phyloP scores from a whole-genome alignment of 345 rosid genomes.

The Dipteronia dyeriana region DNA sequence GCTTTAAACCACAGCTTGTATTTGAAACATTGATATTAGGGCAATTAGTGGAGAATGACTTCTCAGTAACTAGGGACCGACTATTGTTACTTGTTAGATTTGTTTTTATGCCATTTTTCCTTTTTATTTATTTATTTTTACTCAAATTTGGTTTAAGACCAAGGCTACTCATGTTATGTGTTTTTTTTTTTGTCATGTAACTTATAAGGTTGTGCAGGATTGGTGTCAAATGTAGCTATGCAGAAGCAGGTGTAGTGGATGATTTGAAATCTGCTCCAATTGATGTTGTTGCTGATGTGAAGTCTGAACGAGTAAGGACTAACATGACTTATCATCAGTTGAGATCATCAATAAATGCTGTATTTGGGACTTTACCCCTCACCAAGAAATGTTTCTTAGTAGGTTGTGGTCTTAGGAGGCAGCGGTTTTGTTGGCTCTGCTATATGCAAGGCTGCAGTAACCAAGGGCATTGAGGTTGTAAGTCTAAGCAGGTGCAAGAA shows the following conservation, averaged over 20 bases:
- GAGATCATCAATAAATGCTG: not conserved
- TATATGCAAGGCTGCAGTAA: conserved; percentile 88
- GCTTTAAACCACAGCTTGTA: too few relatives aligned
- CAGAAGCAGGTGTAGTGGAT: conserved; percentile 45
- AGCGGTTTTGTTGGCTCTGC: conserved; percentile 94
- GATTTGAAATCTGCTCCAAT: conserved; percentile 55
- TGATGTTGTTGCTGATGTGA: conserved; percentile 78
- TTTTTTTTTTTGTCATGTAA: conserved; percentile 3
- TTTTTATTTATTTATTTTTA: not conserved
- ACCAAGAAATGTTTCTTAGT: conserved; percentile 31
- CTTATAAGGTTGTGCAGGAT: conserved; percentile 54
- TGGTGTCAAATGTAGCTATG: conserved; percentile 60
- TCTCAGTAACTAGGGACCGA: too few relatives aligned
- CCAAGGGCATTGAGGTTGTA: conserved; percentile 76
- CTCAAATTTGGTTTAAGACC: not conserved
- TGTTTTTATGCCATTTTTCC: too few relatives aligned
- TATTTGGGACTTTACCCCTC: conserved; percentile 11
- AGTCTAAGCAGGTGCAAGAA: conserved; percentile 79
- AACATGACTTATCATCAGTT: not conserved
- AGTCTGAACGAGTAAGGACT: conserved; percentile 66
- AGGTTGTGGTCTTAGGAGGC: conserved; percentile 94
- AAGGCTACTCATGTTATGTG: not conserved
- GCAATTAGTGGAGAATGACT: too few relatives aligned
- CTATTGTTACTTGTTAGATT: not conserved
- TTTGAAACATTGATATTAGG: too few relatives aligned